Base-by-base conservation (phyloP, 75 land plant species). In the Cryptomeria japonica region DNA sequence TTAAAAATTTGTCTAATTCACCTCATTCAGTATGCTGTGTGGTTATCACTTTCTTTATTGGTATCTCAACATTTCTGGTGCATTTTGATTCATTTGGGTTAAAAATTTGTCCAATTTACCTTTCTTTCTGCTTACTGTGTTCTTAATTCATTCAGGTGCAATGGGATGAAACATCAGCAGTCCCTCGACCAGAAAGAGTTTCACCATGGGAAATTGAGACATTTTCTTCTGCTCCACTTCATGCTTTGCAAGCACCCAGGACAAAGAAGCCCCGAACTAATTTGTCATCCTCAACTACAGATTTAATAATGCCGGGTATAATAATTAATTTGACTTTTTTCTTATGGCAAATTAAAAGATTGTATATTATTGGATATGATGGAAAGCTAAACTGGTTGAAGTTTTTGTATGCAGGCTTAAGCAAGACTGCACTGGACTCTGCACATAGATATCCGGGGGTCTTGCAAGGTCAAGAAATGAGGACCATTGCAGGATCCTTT, bases 191-290 rank as follows among this genome's bases (percentile, higher is more conserved):
- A 53, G 95, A 92, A 22, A 91, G 95, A 32, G 94, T 95, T 58
- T 94, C 94, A 44, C 92, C 95, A 58, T 95, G 96, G 96, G 89
- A 93, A 49, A 94, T 95, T 31, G 93, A 95, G 80, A 91, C 90
- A 7, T 75, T 90, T 47, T 37, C 89, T 49, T 53, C 86, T 83
- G 80, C 92, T 39, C 90, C 93, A 36, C 78, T 61, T 53, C 55
- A 85, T 85, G 25, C 86, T 34, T 85, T 85, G 86, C 89, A 86
- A 31, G 87, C 55, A 28, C 87, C 89, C 3, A 85, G 86, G 80
- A 47, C 46, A 39, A 88, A 88, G 78, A 64, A 86, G 75, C 44
- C 77, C 41, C 87, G 89, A 3, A 28, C 68, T 19, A 87, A 82
- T 84, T 78, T 58, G 49, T 6, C 84, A 4, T 68, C 90, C 16